phyloP scores from a whole-genome alignment of 106 monocot species.

The Acanthochlamys bracteata region DNA sequence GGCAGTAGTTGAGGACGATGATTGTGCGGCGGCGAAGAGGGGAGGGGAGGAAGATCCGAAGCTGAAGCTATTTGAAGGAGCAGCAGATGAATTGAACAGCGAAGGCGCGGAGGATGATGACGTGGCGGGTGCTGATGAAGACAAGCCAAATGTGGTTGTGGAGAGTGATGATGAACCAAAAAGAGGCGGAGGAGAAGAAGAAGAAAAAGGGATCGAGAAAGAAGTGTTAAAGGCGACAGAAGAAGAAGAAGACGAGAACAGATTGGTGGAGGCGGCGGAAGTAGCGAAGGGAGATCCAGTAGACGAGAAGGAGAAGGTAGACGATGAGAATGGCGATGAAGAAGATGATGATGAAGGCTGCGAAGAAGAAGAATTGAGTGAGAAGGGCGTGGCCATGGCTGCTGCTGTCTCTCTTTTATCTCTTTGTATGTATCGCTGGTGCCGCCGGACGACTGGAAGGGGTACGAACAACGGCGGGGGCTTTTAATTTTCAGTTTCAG shows the following conservation, averaged over 20 bases:
- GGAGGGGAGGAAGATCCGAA: too few species aligned
- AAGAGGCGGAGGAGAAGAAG: neutral
- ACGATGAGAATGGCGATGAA: conserved; percentile 4
- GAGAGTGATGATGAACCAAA: conserved; percentile 3
- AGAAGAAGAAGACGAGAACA: conserved; percentile 7
- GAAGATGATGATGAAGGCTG: neutral
- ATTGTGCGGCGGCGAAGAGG: too few species aligned
- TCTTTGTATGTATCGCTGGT: too few species aligned
- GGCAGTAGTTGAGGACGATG: neutral
- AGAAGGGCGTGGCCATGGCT: neutral
- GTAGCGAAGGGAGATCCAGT: neutral
- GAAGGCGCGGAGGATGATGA: neutral
- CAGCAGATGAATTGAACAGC: neutral
- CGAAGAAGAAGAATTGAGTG: neutral
- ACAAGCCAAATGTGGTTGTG: too few species aligned
- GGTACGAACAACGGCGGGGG: too few species aligned
- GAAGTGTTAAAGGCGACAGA: conserved; percentile 1
- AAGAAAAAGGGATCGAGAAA: conserved; percentile 4
- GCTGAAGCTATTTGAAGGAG: too few species aligned
- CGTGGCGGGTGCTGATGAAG: conserved; percentile 12
- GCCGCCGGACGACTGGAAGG: too few species aligned
- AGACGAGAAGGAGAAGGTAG: neutral
- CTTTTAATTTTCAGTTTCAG: too few species aligned
- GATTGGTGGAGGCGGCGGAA: conserved; percentile 4
- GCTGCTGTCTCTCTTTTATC: too few species aligned